Conservation (phyloP, 805 yeast species). For the Priceomyces castillae region DNA sequence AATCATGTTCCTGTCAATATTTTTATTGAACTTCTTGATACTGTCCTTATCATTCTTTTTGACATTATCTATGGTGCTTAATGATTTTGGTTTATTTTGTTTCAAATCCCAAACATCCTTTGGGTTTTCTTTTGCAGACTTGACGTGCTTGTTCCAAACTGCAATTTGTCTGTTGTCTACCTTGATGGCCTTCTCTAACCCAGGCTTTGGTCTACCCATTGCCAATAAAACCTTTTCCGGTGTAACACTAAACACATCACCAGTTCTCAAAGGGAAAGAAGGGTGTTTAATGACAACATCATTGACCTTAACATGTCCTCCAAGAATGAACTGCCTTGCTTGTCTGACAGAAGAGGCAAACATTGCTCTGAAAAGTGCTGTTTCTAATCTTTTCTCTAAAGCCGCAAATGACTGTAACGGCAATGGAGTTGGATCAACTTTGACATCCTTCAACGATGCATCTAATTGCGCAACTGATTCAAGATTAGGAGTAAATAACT, state of each 20-base stretch:
- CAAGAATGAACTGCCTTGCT: constrained; percentile 82
- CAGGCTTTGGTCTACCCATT: constrained; percentile 81
- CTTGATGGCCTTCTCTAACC: constrained; percentile 61
- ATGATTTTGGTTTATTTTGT: constrained; percentile 40
- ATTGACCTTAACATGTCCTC: constrained; percentile 82
- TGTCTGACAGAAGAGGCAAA: constrained; percentile 93
- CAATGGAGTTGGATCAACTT: constrained; percentile 67
- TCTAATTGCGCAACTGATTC: constrained; percentile 88
- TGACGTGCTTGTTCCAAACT: constrained; percentile 73
- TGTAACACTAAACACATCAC: constrained; percentile 81
- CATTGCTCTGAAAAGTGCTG: constrained; percentile 87
- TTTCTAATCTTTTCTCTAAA: constrained; percentile 83
- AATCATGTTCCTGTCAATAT: constrained; percentile 43
- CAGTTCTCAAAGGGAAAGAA: constrained; percentile 70
- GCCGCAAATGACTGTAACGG: constrained; percentile 85
- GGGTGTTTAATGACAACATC: constrained; percentile 79
- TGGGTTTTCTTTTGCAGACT: constrained; percentile 55
- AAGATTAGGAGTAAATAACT: constrained; percentile 64
- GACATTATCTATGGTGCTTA: constrained; percentile 24
- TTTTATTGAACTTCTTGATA: constrained; percentile 32
- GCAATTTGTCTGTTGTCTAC: constrained; percentile 70
- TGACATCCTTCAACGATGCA: constrained; percentile 65
- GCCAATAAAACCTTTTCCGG: constrained; percentile 86
- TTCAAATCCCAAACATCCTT: constrained; percentile 51
- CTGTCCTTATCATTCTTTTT: constrained; percentile 13